These are phyloP conservation scores for Cladosporium sp. DNA, from an alignment of 2,329 filamentous ascomycete genomes.

Conservation along the genomic window DNA sequence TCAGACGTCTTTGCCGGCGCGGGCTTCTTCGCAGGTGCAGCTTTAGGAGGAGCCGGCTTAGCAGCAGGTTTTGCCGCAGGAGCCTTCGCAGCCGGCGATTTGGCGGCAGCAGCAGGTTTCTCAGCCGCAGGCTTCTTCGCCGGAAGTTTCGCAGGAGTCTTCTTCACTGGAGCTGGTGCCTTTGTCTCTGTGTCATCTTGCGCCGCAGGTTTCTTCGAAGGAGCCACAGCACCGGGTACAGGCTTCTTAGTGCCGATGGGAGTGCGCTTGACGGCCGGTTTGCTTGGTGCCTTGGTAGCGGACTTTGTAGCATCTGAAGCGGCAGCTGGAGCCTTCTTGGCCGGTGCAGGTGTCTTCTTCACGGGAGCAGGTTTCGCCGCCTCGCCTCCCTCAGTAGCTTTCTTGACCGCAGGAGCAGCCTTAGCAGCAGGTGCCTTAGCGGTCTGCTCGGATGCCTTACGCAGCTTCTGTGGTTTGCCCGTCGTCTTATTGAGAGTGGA, in stretches of 20 bases:
- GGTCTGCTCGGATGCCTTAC: background rate
- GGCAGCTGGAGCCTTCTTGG: background rate
- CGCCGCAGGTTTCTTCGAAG: constrained; percentile 10
- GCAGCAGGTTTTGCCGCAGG: background rate
- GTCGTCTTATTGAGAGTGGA: constrained; percentile 7
- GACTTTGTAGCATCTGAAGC: background rate
- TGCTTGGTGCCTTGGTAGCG: background rate
- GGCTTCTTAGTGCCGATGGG: constrained; percentile 9
- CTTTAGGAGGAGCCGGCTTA: background rate
- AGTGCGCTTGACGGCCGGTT: constrained; percentile 4
- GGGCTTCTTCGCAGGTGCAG: background rate
- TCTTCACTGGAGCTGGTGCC: constrained; percentile 15
- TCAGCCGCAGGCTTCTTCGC: constrained; percentile 2
- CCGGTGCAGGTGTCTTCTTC: background rate
- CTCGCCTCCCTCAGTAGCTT: background rate
- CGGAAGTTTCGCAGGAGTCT: background rate
- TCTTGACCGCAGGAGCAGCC: constrained; percentile 2
- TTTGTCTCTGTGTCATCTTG: background rate
- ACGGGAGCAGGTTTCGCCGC: constrained; percentile 2
- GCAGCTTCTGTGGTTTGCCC: constrained; percentile 13
- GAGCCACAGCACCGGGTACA: background rate
- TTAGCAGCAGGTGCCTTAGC: constrained; percentile 2
- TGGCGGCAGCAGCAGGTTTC: background rate
- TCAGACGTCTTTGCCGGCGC: background rate
- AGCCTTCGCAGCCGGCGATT: background rate